These are phyloP conservation scores for Sporisorium iseilematis-ciliati DNA, from an alignment of 1,284 basidiomycete genomes.

Conservation along the genomic window DNA sequence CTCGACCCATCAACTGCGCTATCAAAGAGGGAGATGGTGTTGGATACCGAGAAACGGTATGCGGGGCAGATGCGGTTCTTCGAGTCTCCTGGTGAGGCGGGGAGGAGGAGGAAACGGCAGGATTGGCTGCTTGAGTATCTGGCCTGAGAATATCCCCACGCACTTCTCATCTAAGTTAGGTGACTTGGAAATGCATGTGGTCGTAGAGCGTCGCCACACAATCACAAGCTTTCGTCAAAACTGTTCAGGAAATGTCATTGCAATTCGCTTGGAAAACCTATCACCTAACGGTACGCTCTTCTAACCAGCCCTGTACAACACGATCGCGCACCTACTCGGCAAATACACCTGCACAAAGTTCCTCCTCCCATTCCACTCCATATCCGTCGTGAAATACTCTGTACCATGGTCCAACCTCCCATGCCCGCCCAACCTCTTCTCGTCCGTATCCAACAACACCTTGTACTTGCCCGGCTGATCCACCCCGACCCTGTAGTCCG, in stretches of 20 bases:
- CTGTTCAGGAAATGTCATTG: background rate
- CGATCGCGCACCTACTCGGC: slow-evolving; percentile 80
- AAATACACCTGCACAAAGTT: slow-evolving; percentile 81
- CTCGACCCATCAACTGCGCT: background rate
- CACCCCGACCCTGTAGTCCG: slow-evolving; percentile 92
- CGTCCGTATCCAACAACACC: slow-evolving; percentile 83
- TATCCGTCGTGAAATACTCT: slow-evolving; percentile 82
- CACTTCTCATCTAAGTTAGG: too few relatives aligned
- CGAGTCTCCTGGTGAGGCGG: background rate
- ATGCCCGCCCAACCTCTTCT: slow-evolving; percentile 85
- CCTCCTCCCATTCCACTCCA: slow-evolving; percentile 90
- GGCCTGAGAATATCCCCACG: too few relatives aligned
- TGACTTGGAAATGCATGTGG: background rate
- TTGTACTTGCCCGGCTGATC: slow-evolving; percentile 87
- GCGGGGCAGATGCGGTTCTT: background rate
- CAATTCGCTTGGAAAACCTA: background rate
- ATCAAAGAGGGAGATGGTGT: too few relatives aligned
- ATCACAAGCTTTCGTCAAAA: background rate
- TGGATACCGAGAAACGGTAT: background rate
- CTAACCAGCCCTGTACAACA: slow-evolving; percentile 71
- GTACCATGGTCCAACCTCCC: slow-evolving; percentile 78
- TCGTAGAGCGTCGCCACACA: background rate
- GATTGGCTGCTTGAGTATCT: background rate
- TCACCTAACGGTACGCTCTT: background rate
- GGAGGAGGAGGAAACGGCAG: background rate